phyloP scores from a whole-genome alignment of 257 asterid genomes.

The Cruciata laevipes region DNA sequence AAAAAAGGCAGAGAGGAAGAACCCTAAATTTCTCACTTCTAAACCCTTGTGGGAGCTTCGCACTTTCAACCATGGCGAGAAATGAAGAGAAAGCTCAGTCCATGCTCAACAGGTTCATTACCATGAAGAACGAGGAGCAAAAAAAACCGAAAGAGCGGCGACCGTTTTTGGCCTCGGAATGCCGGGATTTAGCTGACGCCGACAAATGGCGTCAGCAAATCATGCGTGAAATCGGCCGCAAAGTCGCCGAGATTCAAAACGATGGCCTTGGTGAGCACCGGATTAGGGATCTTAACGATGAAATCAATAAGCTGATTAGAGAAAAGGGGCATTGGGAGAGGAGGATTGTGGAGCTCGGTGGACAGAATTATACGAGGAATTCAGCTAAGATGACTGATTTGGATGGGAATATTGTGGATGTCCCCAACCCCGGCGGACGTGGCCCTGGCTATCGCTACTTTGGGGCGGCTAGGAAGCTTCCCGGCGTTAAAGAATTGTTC shows the following conservation, averaged over 20 bases:
- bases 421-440: slow-evolving; percentile 93
- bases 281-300: slow-evolving; percentile 85
- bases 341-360: slow-evolving; percentile 86
- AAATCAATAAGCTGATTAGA: slow-evolving; percentile 84
- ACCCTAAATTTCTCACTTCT: not conserved
- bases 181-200: slow-evolving; percentile 94
- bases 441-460: slow-evolving; percentile 96
- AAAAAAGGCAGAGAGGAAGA: not conserved
- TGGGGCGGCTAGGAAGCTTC: slow-evolving; percentile 96
- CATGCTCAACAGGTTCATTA: slow-evolving; percentile 78
- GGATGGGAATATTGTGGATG: slow-evolving; percentile 93
- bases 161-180: slow-evolving; percentile 88
- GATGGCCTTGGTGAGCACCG: slow-evolving; percentile 92
- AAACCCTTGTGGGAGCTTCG: not conserved
- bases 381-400: slow-evolving; percentile 96
- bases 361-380: slow-evolving; percentile 53
- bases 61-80: slow-evolving; percentile 69
- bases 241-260: slow-evolving; percentile 90
- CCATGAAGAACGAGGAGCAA: slow-evolving; percentile 84
- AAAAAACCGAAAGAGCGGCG: slow-evolving; percentile 95
- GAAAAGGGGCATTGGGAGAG: slow-evolving; percentile 93
- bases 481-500: slow-evolving; percentile 90
- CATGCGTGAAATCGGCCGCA: slow-evolving; percentile 87
- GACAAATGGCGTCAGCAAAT: slow-evolving; percentile 99
- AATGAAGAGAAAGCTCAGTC: slow-evolving; percentile 98